Base-by-base conservation (phyloP, 257 asterid genomes). In the Ajuga chamaepitys region DNA sequence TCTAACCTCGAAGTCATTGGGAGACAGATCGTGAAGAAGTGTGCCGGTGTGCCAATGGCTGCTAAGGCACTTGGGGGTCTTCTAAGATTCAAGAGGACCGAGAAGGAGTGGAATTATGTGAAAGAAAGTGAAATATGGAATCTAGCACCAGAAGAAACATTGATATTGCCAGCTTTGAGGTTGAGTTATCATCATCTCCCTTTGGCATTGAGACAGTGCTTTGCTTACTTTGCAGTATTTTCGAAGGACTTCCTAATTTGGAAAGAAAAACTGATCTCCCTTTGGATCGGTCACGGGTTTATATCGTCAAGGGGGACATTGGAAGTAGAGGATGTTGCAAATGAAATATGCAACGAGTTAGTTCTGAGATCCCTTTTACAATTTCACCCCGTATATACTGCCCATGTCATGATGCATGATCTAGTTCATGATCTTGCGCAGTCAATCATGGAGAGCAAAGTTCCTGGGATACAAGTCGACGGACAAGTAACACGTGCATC, bases 401-500 rank as follows among this genome's bases (percentile, higher is more conserved):
- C 82, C 6, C 1, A 3, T 0, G 9, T 70, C 53, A 47, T 18
- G 25, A 70, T 78, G 76, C 83, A 78, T 5, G 82, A 70, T 50
- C 78, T 73, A 7, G 69, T 77, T 30, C 82, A 73, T 21, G 82
- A 77, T 74, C 74, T 77, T 7, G 82, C 82, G 30, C 64, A 53
- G n/a, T 74, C 79, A 37, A 41, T 16, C 37, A 30, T 30, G 37
- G 37, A 30, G 2, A 30, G 37, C 37, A 30, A 30, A 30, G 37
- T 30, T 30, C 37, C 37, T 30, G 37, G 37, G 3, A 8, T 1
- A 8, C 37, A 30, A 30, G 37, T 30, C 37, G 37, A 30, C 4
- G 7, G 37, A 30, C 3, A 30, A 30, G 3, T 30, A 0, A 30
- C 37, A 30, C 4, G 37, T 30, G 37, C 37, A 30, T 30, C 37